Evolutionary conservation across 2,329 filamentous ascomycete genomes (phyloP).

Genomic region (Trichoderma sp.): DNA sequence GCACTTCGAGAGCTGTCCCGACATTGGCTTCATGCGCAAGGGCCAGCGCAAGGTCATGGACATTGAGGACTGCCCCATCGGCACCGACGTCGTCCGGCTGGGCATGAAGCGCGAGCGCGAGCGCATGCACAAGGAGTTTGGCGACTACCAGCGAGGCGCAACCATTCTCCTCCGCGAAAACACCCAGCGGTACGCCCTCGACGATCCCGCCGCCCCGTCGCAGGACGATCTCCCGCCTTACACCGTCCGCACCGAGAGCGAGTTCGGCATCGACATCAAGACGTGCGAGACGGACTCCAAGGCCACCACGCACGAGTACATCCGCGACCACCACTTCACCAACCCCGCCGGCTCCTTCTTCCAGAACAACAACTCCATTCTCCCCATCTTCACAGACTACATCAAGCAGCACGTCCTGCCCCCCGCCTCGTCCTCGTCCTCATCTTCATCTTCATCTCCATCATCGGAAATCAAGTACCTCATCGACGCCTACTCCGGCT

Average conservation of each 20-base stretch:
- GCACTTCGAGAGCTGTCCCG: conserved; percentile 65
- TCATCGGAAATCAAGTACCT: conserved; percentile 70
- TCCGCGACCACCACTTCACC: conserved; percentile 80
- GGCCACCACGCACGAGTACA: conserved; percentile 80
- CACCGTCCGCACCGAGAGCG: conserved; percentile 53
- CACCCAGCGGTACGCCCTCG: conserved; percentile 67
- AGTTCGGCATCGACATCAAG: conserved; percentile 73
- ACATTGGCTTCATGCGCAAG: conserved; percentile 89
- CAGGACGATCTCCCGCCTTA: conserved; percentile 37
- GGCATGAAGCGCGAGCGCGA: conserved; percentile 80
- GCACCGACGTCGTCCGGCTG: conserved; percentile 78
- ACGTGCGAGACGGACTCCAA: conserved; percentile 87
- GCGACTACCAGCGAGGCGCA: conserved; percentile 76
- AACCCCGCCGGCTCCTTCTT: conserved; percentile 96
- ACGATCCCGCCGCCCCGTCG: conserved; percentile 37
- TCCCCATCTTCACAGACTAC: conserved; percentile 82
- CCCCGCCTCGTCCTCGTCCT: conserved; percentile 36
- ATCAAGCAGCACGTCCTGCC: conserved; percentile 76
- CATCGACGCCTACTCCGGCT: conserved; percentile 97
- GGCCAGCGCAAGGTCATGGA: conserved; percentile 79
- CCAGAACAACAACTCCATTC: conserved; percentile 99
- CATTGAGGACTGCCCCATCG: conserved; percentile 97
- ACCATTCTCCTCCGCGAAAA: conserved; percentile 88
- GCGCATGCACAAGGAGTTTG: conserved; percentile 70
- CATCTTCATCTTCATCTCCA: conserved; percentile 38